Conservation (phyloP, 148 eudicot genomes). For the Rhododendron griersonianum region DNA sequence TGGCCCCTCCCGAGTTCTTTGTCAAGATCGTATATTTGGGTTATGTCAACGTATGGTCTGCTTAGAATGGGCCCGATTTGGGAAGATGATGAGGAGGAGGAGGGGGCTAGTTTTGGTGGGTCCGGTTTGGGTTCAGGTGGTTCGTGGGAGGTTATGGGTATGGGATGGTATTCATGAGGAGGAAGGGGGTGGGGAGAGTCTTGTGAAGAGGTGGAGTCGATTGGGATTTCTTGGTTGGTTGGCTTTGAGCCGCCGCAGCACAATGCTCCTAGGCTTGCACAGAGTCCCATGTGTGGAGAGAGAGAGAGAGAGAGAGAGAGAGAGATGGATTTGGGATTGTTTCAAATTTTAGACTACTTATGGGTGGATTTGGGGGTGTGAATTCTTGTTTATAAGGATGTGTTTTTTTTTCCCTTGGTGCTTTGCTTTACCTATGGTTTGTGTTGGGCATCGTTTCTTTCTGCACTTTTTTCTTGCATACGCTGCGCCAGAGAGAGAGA, state of each 20-base stretch:
- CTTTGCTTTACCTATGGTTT: slow-evolving; percentile 4
- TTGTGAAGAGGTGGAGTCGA: slow-evolving; percentile 28
- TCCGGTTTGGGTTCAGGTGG: slow-evolving; percentile 1
- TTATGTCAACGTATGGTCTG: slow-evolving; percentile 49
- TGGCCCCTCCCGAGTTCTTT: slow-evolving; percentile 82
- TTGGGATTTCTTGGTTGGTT: slow-evolving; percentile 33
- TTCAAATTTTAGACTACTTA: not conserved
- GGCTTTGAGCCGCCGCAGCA: not conserved
- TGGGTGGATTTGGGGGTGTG: not conserved
- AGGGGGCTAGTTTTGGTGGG: not conserved
- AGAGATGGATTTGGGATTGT: not conserved
- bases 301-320: slow-evolving; percentile 7
- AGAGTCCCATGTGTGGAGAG: slow-evolving; percentile 1
- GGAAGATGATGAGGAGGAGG: slow-evolving; percentile 1
- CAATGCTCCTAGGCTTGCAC: not conserved
- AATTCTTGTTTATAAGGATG: not conserved
- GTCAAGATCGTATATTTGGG: slow-evolving; percentile 42
- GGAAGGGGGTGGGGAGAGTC: slow-evolving; percentile 14
- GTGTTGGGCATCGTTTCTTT: not conserved
- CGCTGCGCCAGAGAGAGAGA: slow-evolving; percentile 4
- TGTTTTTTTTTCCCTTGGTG: not conserved
- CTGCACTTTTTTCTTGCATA: slow-evolving; percentile 5
- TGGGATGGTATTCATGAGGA: slow-evolving; percentile 3
- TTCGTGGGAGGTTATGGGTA: not conserved
- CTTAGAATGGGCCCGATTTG: slow-evolving; percentile 39